Conservation (phyloP, 2,329 filamentous ascomycete genomes). For the Trichoderma atrobrunneum region DNA sequence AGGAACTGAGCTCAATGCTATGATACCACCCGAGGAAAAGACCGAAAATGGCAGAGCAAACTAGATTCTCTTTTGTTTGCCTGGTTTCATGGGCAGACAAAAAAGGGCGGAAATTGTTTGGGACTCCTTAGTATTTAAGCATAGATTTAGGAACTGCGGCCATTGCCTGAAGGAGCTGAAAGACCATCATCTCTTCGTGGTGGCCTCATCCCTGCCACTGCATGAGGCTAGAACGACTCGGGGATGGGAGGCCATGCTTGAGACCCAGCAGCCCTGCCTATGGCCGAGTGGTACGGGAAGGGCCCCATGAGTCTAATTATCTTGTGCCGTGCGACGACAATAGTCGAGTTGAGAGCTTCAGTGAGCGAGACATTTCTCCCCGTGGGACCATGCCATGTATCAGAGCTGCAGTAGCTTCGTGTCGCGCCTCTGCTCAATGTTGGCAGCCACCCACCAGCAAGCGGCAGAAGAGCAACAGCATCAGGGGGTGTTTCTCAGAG, state of each 20-base stretch:
- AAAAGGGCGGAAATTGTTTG: neutral
- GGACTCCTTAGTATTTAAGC: slow-evolving; percentile 13
- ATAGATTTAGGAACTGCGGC: slow-evolving; percentile 11
- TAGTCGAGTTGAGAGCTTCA: neutral
- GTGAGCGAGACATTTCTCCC: neutral
- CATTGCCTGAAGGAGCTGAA: slow-evolving; percentile 16
- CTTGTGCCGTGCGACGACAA: neutral
- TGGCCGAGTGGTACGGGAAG: neutral
- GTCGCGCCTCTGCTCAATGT: neutral
- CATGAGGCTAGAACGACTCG: slow-evolving; percentile 8
- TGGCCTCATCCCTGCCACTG: slow-evolving; percentile 11
- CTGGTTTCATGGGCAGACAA: neutral
- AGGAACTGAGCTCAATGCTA: neutral
- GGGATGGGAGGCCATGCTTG: neutral
- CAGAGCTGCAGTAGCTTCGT: neutral
- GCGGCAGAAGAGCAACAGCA: neutral
- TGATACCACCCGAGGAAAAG: neutral
- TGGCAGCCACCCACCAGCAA: neutral
- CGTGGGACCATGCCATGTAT: neutral
- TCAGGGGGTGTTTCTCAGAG: neutral
- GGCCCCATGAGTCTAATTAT: slow-evolving; percentile 7
- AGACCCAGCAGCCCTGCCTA: neutral
- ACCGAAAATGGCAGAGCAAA: neutral
- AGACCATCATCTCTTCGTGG: neutral
- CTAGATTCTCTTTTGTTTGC: neutral